Evolutionary conservation across 768 basidiomycete species (phyloP).

Genomic region (Phaeotremella skinneri): DNA sequence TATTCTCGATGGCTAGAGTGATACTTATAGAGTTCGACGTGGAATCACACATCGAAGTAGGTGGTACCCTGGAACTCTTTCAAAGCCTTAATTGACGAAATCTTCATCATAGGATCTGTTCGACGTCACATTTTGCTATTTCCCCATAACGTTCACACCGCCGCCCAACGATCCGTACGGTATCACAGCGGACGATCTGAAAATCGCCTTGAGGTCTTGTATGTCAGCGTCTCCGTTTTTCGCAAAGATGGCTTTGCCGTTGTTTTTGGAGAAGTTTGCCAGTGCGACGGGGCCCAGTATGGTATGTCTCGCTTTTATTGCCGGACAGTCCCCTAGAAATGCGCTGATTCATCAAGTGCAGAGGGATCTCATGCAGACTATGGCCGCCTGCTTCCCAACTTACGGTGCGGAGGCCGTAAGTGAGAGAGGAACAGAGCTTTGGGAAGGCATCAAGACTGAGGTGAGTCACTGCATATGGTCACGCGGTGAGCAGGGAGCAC

Average conservation of each 20-base stretch:
- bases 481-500: slow-evolving; percentile 2
- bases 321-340: slow-evolving; percentile 4
- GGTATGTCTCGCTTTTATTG: slow-evolving; percentile 54
- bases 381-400: slow-evolving; percentile 73
- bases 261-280: slow-evolving; percentile 87
- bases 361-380: slow-evolving; percentile 80
- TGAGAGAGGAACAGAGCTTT: slow-evolving; percentile 70
- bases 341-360: too few relatives aligned
- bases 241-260: slow-evolving; percentile 75
- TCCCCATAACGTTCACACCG: slow-evolving; percentile 93
- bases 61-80: slow-evolving; percentile 30
- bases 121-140: slow-evolving; percentile 96
- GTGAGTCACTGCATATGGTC: slow-evolving; percentile 52
- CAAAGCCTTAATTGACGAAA: neutral
- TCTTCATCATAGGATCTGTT: slow-evolving; percentile 67
- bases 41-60: slow-evolving; percentile 69
- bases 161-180: slow-evolving; percentile 91
- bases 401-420: slow-evolving; percentile 69
- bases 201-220: slow-evolving; percentile 62
- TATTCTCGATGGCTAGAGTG: slow-evolving; percentile 83
- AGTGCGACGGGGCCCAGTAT: slow-evolving; percentile 79
- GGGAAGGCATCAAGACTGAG: slow-evolving; percentile 88
- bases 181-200: slow-evolving; percentile 83
- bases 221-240: slow-evolving; percentile 76
- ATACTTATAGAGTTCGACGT: slow-evolving; percentile 86